These are phyloP conservation scores for Salix koriyanagi DNA, from an alignment of 345 rosid genomes.

Conservation along the genomic window DNA sequence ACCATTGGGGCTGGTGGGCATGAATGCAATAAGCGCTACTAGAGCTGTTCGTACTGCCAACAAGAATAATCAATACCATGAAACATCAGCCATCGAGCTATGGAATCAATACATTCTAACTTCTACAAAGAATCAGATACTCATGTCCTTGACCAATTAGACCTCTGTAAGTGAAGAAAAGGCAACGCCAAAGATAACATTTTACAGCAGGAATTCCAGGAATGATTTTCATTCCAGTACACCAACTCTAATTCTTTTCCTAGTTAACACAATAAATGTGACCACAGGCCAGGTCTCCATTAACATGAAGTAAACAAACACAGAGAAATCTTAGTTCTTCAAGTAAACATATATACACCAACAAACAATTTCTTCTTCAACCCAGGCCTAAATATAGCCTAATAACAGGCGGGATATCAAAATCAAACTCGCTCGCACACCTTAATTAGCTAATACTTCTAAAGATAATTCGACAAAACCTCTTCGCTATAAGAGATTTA, in stretches of 20 bases:
- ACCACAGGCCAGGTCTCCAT: not conserved
- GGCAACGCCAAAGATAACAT: not conserved
- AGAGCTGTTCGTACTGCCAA: slow-evolving; percentile 90
- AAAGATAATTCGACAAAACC: not conserved
- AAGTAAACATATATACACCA: not conserved
- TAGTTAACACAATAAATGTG: not conserved
- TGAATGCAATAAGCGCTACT: slow-evolving; percentile 89
- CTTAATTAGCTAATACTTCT: not conserved
- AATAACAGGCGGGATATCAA: not conserved
- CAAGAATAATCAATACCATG: not conserved
- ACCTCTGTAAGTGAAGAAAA: not conserved
- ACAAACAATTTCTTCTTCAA: not conserved
- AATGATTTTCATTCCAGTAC: not conserved
- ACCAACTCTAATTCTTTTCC: not conserved
- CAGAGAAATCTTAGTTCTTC: not conserved
- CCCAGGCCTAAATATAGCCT: not conserved
- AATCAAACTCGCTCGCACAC: not conserved
- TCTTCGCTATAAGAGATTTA: not conserved
- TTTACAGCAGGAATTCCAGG: not conserved
- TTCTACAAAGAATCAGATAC: not conserved
- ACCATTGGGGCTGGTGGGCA: slow-evolving; percentile 93
- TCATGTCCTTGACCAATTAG: not conserved
- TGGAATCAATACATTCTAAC: not conserved
- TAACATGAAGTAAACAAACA: not conserved
- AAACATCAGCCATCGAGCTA: slow-evolving; percentile 12